phyloP scores from a whole-genome alignment of 2,329 filamentous ascomycete genomes.

The Rutstroemia sp. region DNA sequence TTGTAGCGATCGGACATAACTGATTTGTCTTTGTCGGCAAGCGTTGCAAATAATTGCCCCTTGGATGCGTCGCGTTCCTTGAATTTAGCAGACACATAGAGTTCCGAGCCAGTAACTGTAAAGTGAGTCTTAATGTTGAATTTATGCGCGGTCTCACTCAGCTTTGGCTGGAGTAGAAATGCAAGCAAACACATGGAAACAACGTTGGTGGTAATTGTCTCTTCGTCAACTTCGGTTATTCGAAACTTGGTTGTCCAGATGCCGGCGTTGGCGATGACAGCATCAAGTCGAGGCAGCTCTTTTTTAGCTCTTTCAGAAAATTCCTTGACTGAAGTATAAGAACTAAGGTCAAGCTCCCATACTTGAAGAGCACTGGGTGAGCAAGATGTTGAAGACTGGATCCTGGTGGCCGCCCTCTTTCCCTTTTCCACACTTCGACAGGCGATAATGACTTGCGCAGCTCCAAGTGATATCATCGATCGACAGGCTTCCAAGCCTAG shows the following conservation, averaged over 20 bases:
- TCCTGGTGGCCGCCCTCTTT: constrained; percentile 13
- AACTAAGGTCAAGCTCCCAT: constrained; percentile 14
- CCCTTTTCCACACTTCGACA: constrained; percentile 17
- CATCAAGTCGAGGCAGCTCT: constrained; percentile 11
- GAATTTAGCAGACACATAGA: background rate
- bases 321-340: constrained; percentile 11
- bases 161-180: constrained; percentile 35
- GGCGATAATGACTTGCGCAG: constrained; percentile 24
- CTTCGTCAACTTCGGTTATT: constrained; percentile 32
- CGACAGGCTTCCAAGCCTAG: constrained; percentile 38
- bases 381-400: constrained; percentile 9
- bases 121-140: background rate
- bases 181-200: constrained; percentile 39
- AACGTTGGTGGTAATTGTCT: constrained; percentile 40
- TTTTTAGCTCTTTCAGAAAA: constrained; percentile 9
- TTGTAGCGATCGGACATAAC: constrained; percentile 30
- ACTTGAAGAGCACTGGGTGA: constrained; percentile 6
- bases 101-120: constrained; percentile 11
- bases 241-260: constrained; percentile 5
- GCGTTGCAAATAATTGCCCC: constrained; percentile 1
- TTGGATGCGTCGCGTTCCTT: background rate
- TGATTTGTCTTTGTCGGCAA: background rate
- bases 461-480: constrained; percentile 29
- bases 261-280: constrained; percentile 12
- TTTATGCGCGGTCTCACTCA: constrained; percentile 30